phyloP scores from a whole-genome alignment of 371 early-diverging fungal species.

The Actinomortierella ambigua region DNA sequence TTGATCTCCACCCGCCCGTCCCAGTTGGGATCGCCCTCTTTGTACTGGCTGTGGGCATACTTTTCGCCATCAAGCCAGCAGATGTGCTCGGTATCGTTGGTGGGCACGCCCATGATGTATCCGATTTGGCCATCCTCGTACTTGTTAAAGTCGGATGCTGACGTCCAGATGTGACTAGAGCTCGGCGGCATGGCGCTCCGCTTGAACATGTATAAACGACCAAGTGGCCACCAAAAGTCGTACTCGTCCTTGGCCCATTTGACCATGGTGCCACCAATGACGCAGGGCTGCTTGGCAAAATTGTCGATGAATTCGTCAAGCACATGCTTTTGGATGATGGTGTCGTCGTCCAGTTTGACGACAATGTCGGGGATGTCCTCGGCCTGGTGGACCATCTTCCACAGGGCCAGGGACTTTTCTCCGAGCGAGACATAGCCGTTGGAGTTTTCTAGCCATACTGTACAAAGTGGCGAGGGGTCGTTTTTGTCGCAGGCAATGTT shows the following conservation, averaged over 20 bases:
- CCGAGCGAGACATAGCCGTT: slow-evolving; percentile 5
- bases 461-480: slow-evolving; percentile 7
- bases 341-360: slow-evolving; percentile 11
- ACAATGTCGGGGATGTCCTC: slow-evolving; percentile 3
- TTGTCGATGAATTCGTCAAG: slow-evolving; percentile 7
- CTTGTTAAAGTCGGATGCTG: slow-evolving; percentile 3
- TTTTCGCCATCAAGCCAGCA: not conserved
- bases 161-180: not conserved
- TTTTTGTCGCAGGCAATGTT: slow-evolving; percentile 6
- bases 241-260: not conserved
- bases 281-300: not conserved
- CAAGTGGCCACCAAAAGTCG: slow-evolving; percentile 10
- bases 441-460: slow-evolving; percentile 1
- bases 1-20: slow-evolving; percentile 3
- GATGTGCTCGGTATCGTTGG: not conserved
- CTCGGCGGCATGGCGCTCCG: not conserved
- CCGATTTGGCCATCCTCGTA: slow-evolving; percentile 12
- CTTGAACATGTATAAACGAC: slow-evolving; percentile 11
- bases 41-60: not conserved
- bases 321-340: slow-evolving; percentile 10
- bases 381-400: slow-evolving; percentile 3
- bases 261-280: not conserved
- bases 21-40: not conserved
- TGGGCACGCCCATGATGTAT: slow-evolving; percentile 1
- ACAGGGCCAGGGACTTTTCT: slow-evolving; percentile 7